Conservation (phyloP, 768 basidiomycete genomes). For the Trametes cinnabarina region DNA sequence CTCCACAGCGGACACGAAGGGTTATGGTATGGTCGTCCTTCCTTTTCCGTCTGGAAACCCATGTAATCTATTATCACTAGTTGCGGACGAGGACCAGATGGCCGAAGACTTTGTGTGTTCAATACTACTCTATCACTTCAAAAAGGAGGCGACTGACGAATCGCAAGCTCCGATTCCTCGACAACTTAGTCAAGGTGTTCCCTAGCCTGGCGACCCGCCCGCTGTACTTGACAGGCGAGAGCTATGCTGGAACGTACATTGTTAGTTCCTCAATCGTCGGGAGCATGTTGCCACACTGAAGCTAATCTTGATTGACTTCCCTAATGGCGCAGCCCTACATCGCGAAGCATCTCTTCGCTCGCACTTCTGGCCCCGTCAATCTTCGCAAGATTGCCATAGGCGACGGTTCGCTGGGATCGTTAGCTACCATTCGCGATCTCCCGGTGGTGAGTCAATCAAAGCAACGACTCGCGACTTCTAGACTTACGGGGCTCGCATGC, state of each 20-base stretch:
- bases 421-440: constrained; percentile 12
- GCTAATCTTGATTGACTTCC: too few relatives aligned
- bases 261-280: constrained; percentile 32
- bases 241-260: constrained; percentile 71
- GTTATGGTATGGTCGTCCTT: constrained; percentile 52
- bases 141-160: background rate
- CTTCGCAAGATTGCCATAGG: constrained; percentile 69
- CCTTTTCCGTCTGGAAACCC: too few relatives aligned
- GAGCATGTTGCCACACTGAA: too few relatives aligned
- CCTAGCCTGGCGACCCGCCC: constrained; percentile 64
- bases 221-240: constrained; percentile 66
- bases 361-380: constrained; percentile 60
- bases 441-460: constrained; percentile 34
- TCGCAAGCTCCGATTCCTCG: constrained; percentile 62
- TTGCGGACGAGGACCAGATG: constrained; percentile 64
- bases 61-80: too few relatives aligned
- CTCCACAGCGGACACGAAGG: constrained; percentile 56
- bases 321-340: constrained; percentile 60
- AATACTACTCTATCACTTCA: background rate
- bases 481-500: background rate
- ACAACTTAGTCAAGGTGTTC: constrained; percentile 69
- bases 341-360: constrained; percentile 62
- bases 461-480: too few relatives aligned
- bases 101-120: constrained; percentile 46
- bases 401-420: constrained; percentile 50